Evolutionary conservation across 1,284 basidiomycete species (phyloP).

Genomic region (Irpex sp.): DNA sequence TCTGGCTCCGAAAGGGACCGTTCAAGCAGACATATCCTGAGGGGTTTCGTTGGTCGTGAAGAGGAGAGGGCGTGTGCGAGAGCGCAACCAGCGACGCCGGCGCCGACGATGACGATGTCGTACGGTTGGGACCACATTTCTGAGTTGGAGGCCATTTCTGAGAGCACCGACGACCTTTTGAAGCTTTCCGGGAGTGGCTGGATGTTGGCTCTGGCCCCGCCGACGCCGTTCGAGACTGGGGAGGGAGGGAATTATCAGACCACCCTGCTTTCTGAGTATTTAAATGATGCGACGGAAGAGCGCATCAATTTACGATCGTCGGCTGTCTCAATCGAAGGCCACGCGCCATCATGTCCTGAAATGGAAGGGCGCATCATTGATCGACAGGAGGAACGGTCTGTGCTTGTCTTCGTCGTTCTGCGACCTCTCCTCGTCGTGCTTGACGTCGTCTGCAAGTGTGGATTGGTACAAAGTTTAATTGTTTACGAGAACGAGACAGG

Average conservation of each 20-base stretch:
- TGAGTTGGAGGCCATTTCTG: conserved; percentile 2
- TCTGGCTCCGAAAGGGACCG: conserved; percentile 90
- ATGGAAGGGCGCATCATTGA: background rate
- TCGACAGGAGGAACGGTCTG: background rate
- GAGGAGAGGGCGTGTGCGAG: conserved; percentile 68
- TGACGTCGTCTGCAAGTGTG: background rate
- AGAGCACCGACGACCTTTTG: background rate
- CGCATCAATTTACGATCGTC: background rate
- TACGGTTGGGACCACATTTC: conserved; percentile 31
- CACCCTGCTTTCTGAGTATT: background rate
- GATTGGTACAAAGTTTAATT: background rate
- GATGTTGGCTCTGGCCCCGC: conserved; percentile 8
- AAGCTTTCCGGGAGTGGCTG: conserved; percentile 1
- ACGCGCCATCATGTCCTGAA: background rate
- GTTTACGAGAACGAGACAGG: background rate
- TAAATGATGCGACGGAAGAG: background rate
- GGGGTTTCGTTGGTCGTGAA: conserved; percentile 43
- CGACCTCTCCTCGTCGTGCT: background rate
- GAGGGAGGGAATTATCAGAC: conserved; percentile 1
- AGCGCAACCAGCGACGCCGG: conserved; percentile 80
- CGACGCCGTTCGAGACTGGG: conserved; percentile 6
- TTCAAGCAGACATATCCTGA: conserved; percentile 81
- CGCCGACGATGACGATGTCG: conserved; percentile 85
- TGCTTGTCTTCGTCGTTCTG: background rate
- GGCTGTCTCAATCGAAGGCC: background rate